phyloP scores from a whole-genome alignment of 2,329 filamentous ascomycete genomes.

The Cercospora nicotianae region DNA sequence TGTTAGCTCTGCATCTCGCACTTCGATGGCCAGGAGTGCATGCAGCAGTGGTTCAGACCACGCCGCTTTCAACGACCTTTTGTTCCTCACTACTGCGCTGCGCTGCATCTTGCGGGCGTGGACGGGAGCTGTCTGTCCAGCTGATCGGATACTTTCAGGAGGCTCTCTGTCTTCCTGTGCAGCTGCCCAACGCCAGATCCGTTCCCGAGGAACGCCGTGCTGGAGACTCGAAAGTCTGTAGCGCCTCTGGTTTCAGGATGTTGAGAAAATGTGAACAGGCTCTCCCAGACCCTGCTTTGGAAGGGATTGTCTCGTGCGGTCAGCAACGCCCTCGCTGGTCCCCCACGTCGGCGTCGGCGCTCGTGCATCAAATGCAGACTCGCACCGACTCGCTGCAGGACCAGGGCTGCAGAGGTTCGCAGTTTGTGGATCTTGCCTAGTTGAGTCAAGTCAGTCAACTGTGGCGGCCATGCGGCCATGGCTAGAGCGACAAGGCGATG shows the following conservation, averaged over 20 bases:
- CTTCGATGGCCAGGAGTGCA: conserved; percentile 13
- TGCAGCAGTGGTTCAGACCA: conserved; percentile 13
- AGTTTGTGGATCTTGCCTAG: not conserved
- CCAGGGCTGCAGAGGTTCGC: not conserved
- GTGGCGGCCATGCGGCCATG: not conserved
- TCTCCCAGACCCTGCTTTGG: not conserved
- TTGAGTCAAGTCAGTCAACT: not conserved
- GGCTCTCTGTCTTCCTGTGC: not conserved
- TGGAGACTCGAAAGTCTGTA: not conserved
- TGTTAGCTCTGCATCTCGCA: conserved; percentile 7
- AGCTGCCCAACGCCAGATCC: conserved; percentile 2
- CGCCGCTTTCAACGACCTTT: not conserved
- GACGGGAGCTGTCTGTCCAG: not conserved
- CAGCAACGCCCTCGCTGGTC: not conserved
- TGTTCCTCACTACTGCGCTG: not conserved
- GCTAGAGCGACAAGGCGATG: not conserved
- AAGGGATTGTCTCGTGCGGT: not conserved
- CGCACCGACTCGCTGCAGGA: not conserved
- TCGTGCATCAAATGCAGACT: not conserved
- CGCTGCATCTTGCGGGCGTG: not conserved
- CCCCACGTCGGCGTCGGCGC: not conserved
- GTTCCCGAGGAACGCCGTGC: not conserved
- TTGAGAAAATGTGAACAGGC: not conserved
- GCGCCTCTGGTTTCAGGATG: conserved; percentile 2
- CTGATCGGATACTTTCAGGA: not conserved